Conservation (phyloP, 2,329 filamentous ascomycete species). For the Fusarium compactum region DNA sequence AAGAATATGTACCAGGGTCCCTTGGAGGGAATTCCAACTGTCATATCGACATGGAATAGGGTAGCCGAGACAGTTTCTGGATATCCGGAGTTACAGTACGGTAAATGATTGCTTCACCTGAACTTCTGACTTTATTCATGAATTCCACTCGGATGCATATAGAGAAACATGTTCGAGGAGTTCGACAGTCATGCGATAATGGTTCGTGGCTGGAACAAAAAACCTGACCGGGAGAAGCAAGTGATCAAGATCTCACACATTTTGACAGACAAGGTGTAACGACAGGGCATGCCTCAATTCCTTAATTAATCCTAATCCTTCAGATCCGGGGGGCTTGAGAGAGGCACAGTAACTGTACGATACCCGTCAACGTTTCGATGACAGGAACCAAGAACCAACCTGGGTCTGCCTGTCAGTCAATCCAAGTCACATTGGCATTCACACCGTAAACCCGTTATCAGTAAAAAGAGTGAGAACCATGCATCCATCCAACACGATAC, state of each 20-base stretch:
- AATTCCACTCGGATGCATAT: slow-evolving; percentile 11
- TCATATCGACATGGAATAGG: slow-evolving; percentile 34
- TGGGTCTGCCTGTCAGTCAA: not conserved
- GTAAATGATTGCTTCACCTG: slow-evolving; percentile 7
- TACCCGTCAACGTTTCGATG: slow-evolving; percentile 20
- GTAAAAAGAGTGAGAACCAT: slow-evolving; percentile 19
- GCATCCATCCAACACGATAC: slow-evolving; percentile 32
- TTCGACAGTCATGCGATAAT: slow-evolving; percentile 14
- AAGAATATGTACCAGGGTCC: slow-evolving; percentile 17
- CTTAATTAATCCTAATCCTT: slow-evolving; percentile 5
- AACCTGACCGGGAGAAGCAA: slow-evolving; percentile 6
- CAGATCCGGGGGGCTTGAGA: slow-evolving; percentile 10
- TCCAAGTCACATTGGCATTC: slow-evolving; percentile 13
- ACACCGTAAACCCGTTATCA: slow-evolving; percentile 30
- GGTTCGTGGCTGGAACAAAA: slow-evolving; percentile 18
- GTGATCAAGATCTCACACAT: slow-evolving; percentile 12
- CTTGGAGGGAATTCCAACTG: slow-evolving; percentile 15
- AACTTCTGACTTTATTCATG: not conserved
- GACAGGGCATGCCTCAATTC: slow-evolving; percentile 2
- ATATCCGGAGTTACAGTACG: not conserved
- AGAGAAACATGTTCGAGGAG: slow-evolving; percentile 13
- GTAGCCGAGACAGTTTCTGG: slow-evolving; percentile 19
- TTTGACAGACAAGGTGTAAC: not conserved
- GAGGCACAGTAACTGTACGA: slow-evolving; percentile 17
- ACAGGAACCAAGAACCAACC: slow-evolving; percentile 17